These are phyloP conservation scores for Daldinia bambusicola DNA, from an alignment of 495 filamentous ascomycete genomes.

Conservation along the genomic window DNA sequence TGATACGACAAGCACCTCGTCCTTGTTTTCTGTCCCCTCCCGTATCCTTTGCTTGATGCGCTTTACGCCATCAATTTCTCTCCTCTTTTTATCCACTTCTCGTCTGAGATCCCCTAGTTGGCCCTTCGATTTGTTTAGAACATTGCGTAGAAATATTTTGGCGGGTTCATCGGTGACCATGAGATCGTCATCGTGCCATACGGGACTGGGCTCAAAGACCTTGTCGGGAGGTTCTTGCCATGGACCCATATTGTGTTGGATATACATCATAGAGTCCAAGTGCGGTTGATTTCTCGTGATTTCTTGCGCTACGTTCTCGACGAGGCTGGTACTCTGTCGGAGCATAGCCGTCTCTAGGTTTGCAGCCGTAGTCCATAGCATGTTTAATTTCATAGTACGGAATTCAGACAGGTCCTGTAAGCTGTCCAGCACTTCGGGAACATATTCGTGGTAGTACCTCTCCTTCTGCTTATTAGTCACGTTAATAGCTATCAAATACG, in stretches of 20 bases:
- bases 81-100: conserved; percentile 83
- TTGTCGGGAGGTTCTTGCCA: conserved; percentile 87
- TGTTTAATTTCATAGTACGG: conserved; percentile 81
- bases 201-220: conserved; percentile 90
- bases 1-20: conserved; percentile 80
- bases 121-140: conserved; percentile 87
- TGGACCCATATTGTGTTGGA: conserved; percentile 83
- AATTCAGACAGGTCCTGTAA: conserved; percentile 91
- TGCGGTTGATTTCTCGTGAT: conserved; percentile 88
- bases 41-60: conserved; percentile 76
- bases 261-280: conserved; percentile 97
- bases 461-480: conserved; percentile 97
- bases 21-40: conserved; percentile 83
- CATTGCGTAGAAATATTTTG: conserved; percentile 89
- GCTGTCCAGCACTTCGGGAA: conserved; percentile 93
- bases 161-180: conserved; percentile 86
- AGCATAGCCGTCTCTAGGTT: conserved; percentile 80
- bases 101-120: conserved; percentile 80
- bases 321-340: conserved; percentile 72
- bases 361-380: conserved; percentile 81
- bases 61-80: conserved; percentile 81
- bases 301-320: conserved; percentile 77
- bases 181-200: conserved; percentile 93
- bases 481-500: conserved; percentile 93
- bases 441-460: conserved; percentile 95